A percentile compares a stretch with the other conserved stretches of the same genome.
These are phyloP conservation scores for Blepharisma japonicum DNA, from an alignment of 73 alveolate genomes.

Conservation along the genomic window DNA sequence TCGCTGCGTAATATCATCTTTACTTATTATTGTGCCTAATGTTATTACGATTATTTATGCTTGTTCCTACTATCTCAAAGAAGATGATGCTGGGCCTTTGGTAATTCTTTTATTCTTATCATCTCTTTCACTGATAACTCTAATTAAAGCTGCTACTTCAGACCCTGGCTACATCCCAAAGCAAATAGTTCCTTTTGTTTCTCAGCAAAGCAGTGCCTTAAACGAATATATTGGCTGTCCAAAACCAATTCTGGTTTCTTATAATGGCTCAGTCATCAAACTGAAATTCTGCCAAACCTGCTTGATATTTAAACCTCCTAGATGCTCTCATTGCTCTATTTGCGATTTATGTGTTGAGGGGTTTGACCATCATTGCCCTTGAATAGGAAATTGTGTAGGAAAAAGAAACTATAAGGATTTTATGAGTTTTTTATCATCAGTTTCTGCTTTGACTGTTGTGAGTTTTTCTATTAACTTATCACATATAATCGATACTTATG, in stretches of 20 bases:
- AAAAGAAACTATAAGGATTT: conserved; percentile 38
- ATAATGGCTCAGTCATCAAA: not conserved
- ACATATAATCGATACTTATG: too few relatives aligned
- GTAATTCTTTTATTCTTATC: not conserved
- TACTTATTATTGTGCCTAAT: not conserved
- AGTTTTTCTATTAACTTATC: not conserved
- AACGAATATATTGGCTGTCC: too few relatives aligned
- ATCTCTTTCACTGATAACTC: not conserved
- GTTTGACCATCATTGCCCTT: conserved; percentile 52
- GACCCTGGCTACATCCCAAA: conserved; percentile 33
- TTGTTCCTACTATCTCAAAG: not conserved
- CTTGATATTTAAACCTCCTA: conserved; percentile 37
- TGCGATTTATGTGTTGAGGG: conserved; percentile 44
- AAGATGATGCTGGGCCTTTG: conserved; percentile 4
- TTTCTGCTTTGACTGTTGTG: not conserved
- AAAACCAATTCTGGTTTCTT: not conserved
- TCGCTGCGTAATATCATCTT: not conserved
- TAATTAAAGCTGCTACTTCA: not conserved
- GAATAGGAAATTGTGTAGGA: conserved; percentile 44
- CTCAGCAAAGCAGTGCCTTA: not conserved
- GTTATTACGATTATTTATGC: not conserved
- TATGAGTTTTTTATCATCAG: not conserved
- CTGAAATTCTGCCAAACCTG: conserved; percentile 37
- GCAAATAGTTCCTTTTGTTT: conserved; percentile 26
- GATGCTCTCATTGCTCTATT: conserved; percentile 38